Base-by-base conservation (phyloP, 1,284 basidiomycete genomes). In the Anthracocystis walkeri region DNA sequence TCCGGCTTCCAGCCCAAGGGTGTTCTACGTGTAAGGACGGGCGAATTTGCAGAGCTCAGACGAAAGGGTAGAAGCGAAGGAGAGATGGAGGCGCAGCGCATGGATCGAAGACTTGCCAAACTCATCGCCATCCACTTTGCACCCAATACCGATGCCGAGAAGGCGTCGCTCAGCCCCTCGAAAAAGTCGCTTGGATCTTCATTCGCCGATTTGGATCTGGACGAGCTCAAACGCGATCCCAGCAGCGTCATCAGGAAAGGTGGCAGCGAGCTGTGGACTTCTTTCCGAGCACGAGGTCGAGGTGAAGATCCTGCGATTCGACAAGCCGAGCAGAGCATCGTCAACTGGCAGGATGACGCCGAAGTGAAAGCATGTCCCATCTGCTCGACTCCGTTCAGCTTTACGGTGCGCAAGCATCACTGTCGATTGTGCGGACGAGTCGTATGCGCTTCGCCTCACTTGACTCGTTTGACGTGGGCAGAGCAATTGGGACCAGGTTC, bases 391-490 rank as follows among this genome's bases (percentile, higher is more conserved):
- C 89, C 91, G 0, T 99, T 99, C 84, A 91, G 93, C 1, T 87
- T 99, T 1, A 93, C 93, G 0, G 96, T 94, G 68, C 90, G 96
- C 18, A 97, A 97, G 86, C 96, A 99, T 79, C 96, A 99, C 84
- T 99, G 96, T 85, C 91, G 97, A 10, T 87, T 98, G 7, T 99
- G 96, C 78, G 96, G 96, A 0, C 89, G 91, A 44, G 92, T 98
- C 49, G 91, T 98, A 3, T 99, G 96, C 82, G 93, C 95, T 0
- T 88, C 97, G 2, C 94, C 95, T 0, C 88, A 92, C 1, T 93
- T 85, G 2, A 60, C 68, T 7, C 58, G 65, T 0, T 35, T 65
- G 29, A 58, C 62, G 11, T 73, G 65, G 73, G 67, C 70, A 11
- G 64, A 68, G n/a, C 65, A 65, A 14, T 54, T 76, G 54, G 65